Evolutionary conservation across 257 asterid species (phyloP).

Genomic region (Nicotiana knightiana): DNA sequence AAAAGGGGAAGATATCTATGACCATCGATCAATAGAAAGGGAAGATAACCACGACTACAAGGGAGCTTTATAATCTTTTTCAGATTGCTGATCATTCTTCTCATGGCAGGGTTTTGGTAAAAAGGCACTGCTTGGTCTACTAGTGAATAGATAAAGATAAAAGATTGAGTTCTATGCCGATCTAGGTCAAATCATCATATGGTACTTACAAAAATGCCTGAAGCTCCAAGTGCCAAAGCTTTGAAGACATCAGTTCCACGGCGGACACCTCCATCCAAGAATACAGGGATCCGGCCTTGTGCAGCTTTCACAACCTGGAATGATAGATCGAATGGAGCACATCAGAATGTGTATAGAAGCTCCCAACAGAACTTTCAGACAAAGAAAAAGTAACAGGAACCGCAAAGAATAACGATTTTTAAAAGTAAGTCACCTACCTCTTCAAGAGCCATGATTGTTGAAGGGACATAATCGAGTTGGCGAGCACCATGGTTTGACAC

Average conservation of each 20-base stretch:
- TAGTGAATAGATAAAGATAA: not conserved
- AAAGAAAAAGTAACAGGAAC: not conserved
- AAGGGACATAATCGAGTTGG: conserved; percentile 89
- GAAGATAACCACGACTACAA: not conserved
- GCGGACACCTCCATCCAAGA: conserved; percentile 95
- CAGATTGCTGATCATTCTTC: not conserved
- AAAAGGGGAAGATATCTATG: not conserved
- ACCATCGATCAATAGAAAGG: not conserved
- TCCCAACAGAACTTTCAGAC: not conserved
- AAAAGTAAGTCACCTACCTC: conserved; percentile 42
- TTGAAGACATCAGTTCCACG: conserved; percentile 97
- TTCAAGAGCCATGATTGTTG: conserved; percentile 82
- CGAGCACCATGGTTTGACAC: conserved; percentile 98
- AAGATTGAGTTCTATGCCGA: not conserved
- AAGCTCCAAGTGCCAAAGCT: conserved; percentile 92
- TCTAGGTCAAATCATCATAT: not conserved
- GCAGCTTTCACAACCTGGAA: conserved; percentile 89
- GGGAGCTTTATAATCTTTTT: not conserved
- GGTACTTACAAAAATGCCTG: conserved; percentile 87
- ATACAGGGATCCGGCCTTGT: conserved; percentile 86
- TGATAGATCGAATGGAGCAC: not conserved
- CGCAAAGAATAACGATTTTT: not conserved
- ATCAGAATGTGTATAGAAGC: not conserved
- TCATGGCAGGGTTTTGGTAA: not conserved
- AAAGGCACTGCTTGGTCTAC: not conserved